phyloP scores from a whole-genome alignment of 2,329 filamentous ascomycete genomes.

The Cladobotryum protrusum region DNA sequence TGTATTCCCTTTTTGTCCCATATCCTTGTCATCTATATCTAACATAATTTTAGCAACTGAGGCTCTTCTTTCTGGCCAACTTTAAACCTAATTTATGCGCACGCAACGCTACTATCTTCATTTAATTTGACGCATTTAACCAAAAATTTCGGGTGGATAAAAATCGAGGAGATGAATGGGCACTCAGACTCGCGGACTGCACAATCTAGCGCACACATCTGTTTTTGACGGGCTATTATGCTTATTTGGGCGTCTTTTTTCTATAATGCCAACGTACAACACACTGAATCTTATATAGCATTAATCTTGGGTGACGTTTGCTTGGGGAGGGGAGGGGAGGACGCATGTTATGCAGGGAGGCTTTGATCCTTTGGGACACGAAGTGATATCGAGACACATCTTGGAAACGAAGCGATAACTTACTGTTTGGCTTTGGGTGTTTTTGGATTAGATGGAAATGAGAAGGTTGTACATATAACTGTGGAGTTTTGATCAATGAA shows the following conservation, averaged over 20 bases:
- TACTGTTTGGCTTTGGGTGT: too few species aligned
- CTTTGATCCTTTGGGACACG: not conserved
- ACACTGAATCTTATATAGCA: not conserved
- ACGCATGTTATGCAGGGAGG: not conserved
- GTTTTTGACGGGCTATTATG: not conserved
- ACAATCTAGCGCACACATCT: not conserved
- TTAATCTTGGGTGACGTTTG: not conserved
- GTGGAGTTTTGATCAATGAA: not conserved
- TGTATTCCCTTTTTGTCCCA: constrained; percentile 29
- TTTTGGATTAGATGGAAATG: too few species aligned
- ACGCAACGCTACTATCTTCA: not conserved
- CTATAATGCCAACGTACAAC: too few species aligned
- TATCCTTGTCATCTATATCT: not conserved
- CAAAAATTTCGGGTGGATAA: not conserved
- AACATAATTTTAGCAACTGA: constrained; percentile 55
- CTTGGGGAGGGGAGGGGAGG: not conserved
- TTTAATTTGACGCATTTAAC: constrained; percentile 6
- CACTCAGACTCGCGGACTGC: not conserved
- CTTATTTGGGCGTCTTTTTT: not conserved
- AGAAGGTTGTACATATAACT: not conserved
- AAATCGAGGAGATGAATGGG: not conserved
- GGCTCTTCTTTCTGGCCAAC: constrained; percentile 68
- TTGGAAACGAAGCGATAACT: too few species aligned
- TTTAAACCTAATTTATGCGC: constrained; percentile 40
- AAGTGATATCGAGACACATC: too few species aligned